Percentiles rank a stretch among this genome's conserved stretches.
phyloP scores from a whole-genome alignment of 371 early-diverging fungal species.

The Mortierella sp. region DNA sequence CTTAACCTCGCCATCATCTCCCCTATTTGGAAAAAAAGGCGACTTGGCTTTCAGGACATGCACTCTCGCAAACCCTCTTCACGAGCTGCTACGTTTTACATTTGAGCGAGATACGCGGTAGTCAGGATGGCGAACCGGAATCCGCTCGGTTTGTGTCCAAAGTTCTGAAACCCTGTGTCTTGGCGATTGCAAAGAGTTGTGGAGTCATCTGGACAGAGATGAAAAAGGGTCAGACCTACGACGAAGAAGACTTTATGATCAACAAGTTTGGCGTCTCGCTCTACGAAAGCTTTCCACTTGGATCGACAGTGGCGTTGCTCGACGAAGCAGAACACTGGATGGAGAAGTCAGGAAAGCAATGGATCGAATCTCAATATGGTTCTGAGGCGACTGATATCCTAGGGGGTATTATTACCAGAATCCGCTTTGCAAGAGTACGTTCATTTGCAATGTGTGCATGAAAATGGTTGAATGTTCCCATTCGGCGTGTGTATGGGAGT shows the following conservation, averaged over 20 bases:
- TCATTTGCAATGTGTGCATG: no score
- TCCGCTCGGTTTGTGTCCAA: slow-evolving; percentile 54
- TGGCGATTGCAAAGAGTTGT: slow-evolving; percentile 66
- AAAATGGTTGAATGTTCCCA: no score
- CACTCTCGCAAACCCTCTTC: slow-evolving; percentile 77
- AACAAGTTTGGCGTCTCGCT: slow-evolving; percentile 72
- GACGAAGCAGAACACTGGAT: slow-evolving; percentile 59
- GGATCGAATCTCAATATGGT: slow-evolving; percentile 33
- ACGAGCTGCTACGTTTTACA: slow-evolving; percentile 76
- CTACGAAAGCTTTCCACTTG: slow-evolving; percentile 61
- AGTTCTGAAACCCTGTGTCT: slow-evolving; percentile 63
- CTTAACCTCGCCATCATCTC: not conserved
- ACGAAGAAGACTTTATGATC: slow-evolving; percentile 80
- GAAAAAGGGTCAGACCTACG: slow-evolving; percentile 70
- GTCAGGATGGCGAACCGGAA: not conserved
- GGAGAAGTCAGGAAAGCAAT: slow-evolving; percentile 27
- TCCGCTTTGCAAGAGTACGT: slow-evolving; percentile 38
- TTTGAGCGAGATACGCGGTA: slow-evolving; percentile 47
- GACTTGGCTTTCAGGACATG: slow-evolving; percentile 81
- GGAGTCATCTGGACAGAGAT: slow-evolving; percentile 70
- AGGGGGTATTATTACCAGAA: slow-evolving; percentile 21
- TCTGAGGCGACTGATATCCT: slow-evolving; percentile 17
- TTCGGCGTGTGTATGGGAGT: no score
- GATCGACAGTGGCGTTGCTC: slow-evolving; percentile 59
- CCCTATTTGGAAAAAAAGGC: slow-evolving; percentile 54